Base-by-base conservation (phyloP, 1,284 basidiomycete genomes). In the Chondrostereum purpureum region DNA sequence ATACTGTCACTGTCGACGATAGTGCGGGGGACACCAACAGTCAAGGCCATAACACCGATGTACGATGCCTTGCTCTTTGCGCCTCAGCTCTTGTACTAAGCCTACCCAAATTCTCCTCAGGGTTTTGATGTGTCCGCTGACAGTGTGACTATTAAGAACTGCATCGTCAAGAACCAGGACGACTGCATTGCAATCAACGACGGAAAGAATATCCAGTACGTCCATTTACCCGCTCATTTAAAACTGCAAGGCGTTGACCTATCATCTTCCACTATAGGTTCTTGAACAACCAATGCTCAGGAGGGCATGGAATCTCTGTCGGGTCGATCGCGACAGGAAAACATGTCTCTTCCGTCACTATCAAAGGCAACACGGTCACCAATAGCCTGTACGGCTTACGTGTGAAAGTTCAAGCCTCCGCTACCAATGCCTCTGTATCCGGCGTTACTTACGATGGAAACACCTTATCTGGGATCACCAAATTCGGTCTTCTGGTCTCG, bases 111-210 rank as follows among this genome's bases (percentile, higher is more conserved):
- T n/a, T n/a, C n/a, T n/a, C n/a, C n/a, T n/a, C n/a, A n/a, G n/a
- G 68, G 65, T 2, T 72, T 74, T 45, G 70, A 73, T 44, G 50
- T 61, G 6, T 44, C 47, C 49, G 65, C 64, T 12, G 58, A 58
- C 5, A 46, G 68, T n/a, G 23, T 73, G 33, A 54, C 56, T 12
- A 65, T 70, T 42, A 49, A 57, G 42, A 53, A 41, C 21, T 13
- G 18, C 13, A 13, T 69, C 23, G 44, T 45, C 16, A 37, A 48
- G 23, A 44, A 48, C 22, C 43, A 41, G 58, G 75, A 78, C 45
- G 74, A 78, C 53, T 77, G 75, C 50, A 50, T 78, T 34, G 72
- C 77, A 5, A 71, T 78, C 55, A 75, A 74, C 53, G 54, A 53
- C n/a, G 77, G 75, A 12, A 58, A 58, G 35, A 71, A 71, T 54